Conservation (phyloP, 345 rosid species). For the Schrenkiella parvula region DNA sequence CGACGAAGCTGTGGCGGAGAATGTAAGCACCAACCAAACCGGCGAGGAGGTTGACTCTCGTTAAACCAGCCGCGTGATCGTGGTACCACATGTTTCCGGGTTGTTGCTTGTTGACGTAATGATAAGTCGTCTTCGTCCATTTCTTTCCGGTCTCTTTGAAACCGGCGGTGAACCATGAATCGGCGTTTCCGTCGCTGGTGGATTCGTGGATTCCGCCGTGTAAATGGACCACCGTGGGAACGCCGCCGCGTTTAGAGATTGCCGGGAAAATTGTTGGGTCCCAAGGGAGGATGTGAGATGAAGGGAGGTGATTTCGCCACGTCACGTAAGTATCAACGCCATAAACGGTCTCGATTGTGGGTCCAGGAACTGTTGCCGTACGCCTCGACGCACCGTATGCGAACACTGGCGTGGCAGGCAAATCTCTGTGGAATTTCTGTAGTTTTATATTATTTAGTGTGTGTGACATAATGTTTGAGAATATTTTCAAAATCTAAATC, state of each 20-base stretch:
- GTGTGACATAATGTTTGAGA: background rate
- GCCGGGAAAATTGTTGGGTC: slow-evolving; percentile 86
- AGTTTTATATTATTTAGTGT: background rate
- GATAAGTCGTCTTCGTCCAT: slow-evolving; percentile 57
- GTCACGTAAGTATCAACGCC: slow-evolving; percentile 55
- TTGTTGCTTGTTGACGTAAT: slow-evolving; percentile 62
- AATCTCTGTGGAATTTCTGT: slow-evolving; percentile 89
- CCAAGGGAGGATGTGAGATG: slow-evolving; percentile 84
- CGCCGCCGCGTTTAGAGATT: slow-evolving; percentile 41
- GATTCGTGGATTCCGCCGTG: slow-evolving; percentile 84
- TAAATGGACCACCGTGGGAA: slow-evolving; percentile 94
- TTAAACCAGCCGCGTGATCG: slow-evolving; percentile 89
- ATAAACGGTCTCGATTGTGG: slow-evolving; percentile 80
- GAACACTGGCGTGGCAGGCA: slow-evolving; percentile 77
- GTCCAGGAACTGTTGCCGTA: slow-evolving; percentile 81
- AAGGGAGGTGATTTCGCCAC: slow-evolving; percentile 88
- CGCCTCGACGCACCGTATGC: slow-evolving; percentile 63
- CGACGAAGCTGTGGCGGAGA: slow-evolving; percentile 52
- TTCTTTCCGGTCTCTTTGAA: slow-evolving; percentile 55
- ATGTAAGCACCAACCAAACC: slow-evolving; percentile 81
- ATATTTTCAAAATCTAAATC: background rate
- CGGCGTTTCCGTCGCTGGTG: slow-evolving; percentile 64
- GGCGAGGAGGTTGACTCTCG: slow-evolving; percentile 80
- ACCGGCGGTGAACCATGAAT: slow-evolving; percentile 78
- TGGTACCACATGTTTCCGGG: slow-evolving; percentile 97